These are phyloP conservation scores for Trifolium fragiferum DNA, from an alignment of 306 rosid genomes.

Conservation along the genomic window DNA sequence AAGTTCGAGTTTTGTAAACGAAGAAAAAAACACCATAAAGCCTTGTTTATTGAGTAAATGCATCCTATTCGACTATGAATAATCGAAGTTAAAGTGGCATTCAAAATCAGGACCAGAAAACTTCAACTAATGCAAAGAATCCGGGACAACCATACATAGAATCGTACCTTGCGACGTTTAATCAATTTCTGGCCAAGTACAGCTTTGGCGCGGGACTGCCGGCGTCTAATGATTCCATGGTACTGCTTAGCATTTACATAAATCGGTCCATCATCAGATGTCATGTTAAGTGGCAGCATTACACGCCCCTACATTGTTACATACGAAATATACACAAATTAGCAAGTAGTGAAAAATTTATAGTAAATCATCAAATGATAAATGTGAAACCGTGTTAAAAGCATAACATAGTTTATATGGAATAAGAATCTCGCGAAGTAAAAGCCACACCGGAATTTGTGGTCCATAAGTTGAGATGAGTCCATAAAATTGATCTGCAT, in stretches of 20 bases:
- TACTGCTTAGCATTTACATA: constrained; percentile 98
- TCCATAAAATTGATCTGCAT: constrained; percentile 76
- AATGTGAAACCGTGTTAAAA: constrained; percentile 6
- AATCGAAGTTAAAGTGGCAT: not conserved
- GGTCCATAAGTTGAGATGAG: constrained; percentile 80
- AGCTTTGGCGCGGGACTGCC: constrained; percentile 92
- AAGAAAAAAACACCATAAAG: not conserved
- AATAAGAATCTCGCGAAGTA: constrained; percentile 40
- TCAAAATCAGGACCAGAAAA: not conserved
- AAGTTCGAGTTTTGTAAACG: not conserved
- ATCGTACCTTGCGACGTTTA: constrained; percentile 70
- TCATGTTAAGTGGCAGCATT: constrained; percentile 86
- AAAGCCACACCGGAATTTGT: constrained; percentile 71
- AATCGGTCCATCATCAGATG: constrained; percentile 85
- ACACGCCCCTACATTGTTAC: constrained; percentile 73
- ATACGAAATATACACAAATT: constrained; percentile 38
- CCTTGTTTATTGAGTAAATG: not conserved
- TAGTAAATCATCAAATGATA: constrained; percentile 27
- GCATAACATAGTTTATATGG: constrained; percentile 18
- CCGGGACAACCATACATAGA: constrained; percentile 11
- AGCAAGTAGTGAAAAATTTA: constrained; percentile 26
- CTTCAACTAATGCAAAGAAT: not conserved
- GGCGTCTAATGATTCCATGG: constrained; percentile 88
- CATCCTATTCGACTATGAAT: not conserved
- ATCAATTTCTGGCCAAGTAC: constrained; percentile 61